Evolutionary conservation across 768 basidiomycete genomes (phyloP).

Genomic region (Boletus sp.): DNA sequence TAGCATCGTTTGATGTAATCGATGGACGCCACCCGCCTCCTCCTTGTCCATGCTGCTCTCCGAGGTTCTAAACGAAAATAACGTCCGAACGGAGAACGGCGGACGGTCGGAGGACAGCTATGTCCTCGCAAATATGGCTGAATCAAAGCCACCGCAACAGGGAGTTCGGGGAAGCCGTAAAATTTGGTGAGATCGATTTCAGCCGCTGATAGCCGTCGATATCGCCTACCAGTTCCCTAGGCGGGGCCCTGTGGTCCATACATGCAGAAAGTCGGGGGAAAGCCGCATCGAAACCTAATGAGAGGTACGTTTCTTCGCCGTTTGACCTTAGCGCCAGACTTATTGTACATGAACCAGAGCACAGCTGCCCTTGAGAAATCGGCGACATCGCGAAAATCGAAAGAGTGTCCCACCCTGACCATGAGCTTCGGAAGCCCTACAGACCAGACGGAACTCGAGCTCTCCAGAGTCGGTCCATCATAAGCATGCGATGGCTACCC

Average conservation of each 20-base stretch:
- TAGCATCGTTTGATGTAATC: no score
- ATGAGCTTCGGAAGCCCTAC: not conserved
- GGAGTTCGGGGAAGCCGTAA: not conserved
- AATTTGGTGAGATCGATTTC: not conserved
- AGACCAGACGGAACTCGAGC: no score
- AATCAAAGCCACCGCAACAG: no score
- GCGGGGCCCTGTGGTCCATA: not conserved
- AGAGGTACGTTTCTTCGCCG: not conserved
- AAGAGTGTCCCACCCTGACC: not conserved
- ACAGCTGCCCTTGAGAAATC: not conserved
- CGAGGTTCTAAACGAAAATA: not conserved
- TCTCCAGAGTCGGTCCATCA: no score
- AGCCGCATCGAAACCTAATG: not conserved
- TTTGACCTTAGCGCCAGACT: not conserved
- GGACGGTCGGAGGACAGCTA: not conserved
- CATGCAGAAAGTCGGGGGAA: not conserved
- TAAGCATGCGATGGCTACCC: no score
- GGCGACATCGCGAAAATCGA: not conserved
- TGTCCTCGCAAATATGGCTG: not conserved
- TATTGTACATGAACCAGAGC: not conserved
- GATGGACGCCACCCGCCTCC: not conserved
- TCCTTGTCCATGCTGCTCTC: not conserved
- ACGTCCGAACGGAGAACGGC: not conserved
- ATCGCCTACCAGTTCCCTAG: not conserved
- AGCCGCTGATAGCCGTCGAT: not conserved